phyloP scores from a whole-genome alignment of 495 filamentous ascomycete genomes.

The Pyrenula aspistea region DNA sequence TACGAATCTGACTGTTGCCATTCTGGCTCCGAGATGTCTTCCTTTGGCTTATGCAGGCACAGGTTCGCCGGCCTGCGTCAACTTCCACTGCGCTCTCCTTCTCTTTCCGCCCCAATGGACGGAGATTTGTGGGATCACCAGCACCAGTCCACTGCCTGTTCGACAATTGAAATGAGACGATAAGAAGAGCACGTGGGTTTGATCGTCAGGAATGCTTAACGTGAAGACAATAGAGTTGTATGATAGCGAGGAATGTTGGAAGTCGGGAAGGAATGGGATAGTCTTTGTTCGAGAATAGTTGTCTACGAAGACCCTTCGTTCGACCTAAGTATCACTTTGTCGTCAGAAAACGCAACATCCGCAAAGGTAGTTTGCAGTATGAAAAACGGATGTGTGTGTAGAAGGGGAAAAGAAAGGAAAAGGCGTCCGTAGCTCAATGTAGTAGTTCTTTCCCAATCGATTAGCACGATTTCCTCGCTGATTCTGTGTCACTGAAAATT shows the following conservation, averaged over 20 bases:
- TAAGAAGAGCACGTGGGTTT: not conserved
- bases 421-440: not conserved
- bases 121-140: not conserved
- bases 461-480: not conserved
- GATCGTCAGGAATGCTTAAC: not conserved
- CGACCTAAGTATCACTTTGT: too few species aligned
- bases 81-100: not conserved
- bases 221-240: not conserved
- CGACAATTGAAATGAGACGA: not conserved
- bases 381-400: not conserved
- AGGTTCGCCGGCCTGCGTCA: not conserved
- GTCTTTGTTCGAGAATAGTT: not conserved
- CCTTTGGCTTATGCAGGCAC: not conserved
- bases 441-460: not conserved
- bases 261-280: not conserved
- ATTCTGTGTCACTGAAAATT: not conserved
- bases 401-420: not conserved
- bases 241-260: not conserved
- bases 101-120: not conserved
- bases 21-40: slow-evolving; percentile 4
- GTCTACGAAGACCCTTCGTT: too few species aligned
- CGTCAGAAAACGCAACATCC: not conserved
- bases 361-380: not conserved
- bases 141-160: not conserved
- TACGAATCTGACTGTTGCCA: slow-evolving; percentile 20